Conservation (phyloP, 352 stramenopile species). For the Phytophthora tentaculata region DNA sequence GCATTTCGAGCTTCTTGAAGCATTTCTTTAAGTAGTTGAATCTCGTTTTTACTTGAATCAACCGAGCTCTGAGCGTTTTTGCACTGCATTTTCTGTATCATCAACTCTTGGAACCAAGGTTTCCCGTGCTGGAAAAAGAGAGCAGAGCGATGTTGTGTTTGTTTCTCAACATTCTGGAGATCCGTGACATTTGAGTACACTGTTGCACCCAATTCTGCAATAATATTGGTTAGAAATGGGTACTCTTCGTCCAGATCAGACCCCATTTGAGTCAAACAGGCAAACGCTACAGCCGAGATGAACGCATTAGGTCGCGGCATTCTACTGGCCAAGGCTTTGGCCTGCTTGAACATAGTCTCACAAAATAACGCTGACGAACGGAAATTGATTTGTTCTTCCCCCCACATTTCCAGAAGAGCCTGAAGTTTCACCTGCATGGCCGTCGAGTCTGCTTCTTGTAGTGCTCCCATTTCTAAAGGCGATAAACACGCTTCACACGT, state of each 20-base stretch:
- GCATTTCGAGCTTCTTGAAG: slow-evolving; percentile 41
- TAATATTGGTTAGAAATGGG: slow-evolving; percentile 51
- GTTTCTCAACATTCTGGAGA: slow-evolving; percentile 15
- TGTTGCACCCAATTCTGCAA: slow-evolving; percentile 43
- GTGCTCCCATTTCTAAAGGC: slow-evolving; percentile 8
- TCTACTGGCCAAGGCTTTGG: slow-evolving; percentile 51
- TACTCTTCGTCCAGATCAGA: slow-evolving; percentile 51
- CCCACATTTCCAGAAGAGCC: slow-evolving; percentile 60
- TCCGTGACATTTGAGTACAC: slow-evolving; percentile 54
- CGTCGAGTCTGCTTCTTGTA: slow-evolving; percentile 28
- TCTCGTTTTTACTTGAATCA: slow-evolving; percentile 41
- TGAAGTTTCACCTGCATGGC: slow-evolving; percentile 49
- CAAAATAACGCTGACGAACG: slow-evolving; percentile 68
- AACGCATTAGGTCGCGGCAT: slow-evolving; percentile 66
- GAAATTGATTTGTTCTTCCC: slow-evolving; percentile 52
- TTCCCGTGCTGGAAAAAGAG: slow-evolving; percentile 58
- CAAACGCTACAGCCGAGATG: slow-evolving; percentile 56
- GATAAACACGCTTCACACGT: slow-evolving; percentile 27
- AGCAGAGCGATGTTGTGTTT: slow-evolving; percentile 35
- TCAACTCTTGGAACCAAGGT: slow-evolving; percentile 54
- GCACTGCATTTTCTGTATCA: slow-evolving; percentile 28
- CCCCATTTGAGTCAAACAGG: slow-evolving; percentile 55
- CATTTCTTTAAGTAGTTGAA: slow-evolving; percentile 44
- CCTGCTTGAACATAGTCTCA: slow-evolving; percentile 64
- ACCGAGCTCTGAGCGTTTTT: slow-evolving; percentile 30